Evolutionary conservation across 2,329 filamentous ascomycete genomes (phyloP).

Genomic region (Sphaerulina musiva): DNA sequence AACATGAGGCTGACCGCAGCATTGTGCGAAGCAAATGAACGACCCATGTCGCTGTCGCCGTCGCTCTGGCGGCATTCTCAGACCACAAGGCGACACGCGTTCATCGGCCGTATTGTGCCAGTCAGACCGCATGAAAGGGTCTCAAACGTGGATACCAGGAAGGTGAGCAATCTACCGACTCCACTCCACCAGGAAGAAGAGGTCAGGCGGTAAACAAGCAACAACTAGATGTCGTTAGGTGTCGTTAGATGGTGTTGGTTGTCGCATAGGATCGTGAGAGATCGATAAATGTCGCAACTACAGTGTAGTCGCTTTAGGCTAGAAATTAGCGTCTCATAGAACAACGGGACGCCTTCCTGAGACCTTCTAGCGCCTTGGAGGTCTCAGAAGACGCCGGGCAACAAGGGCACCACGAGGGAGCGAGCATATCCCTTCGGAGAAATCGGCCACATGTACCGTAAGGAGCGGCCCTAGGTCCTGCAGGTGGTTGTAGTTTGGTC

Average conservation of each 20-base stretch:
- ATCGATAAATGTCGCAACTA: background rate
- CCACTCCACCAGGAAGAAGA: background rate
- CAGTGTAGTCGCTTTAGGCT: background rate
- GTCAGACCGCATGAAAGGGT: background rate
- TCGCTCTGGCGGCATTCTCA: background rate
- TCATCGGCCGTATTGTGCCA: background rate
- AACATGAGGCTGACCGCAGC: background rate
- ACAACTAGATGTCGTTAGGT: background rate
- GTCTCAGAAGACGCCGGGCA: background rate
- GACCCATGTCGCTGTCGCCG: background rate
- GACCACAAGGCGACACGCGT: background rate
- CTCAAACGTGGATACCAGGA: background rate
- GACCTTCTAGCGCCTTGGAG: background rate
- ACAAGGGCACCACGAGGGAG: background rate
- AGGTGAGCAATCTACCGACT: background rate
- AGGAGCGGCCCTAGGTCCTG: too few relatives aligned
- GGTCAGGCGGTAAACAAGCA: background rate
- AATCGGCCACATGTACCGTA: too few relatives aligned
- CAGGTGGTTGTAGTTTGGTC: too few relatives aligned
- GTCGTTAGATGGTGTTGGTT: background rate
- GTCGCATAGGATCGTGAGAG: background rate
- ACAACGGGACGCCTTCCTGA: background rate
- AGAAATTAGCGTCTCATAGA: background rate
- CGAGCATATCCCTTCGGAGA: background rate
- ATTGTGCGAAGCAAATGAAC: background rate